phyloP scores from a whole-genome alignment of 495 filamentous ascomycete species.

The Neurospora sp. region DNA sequence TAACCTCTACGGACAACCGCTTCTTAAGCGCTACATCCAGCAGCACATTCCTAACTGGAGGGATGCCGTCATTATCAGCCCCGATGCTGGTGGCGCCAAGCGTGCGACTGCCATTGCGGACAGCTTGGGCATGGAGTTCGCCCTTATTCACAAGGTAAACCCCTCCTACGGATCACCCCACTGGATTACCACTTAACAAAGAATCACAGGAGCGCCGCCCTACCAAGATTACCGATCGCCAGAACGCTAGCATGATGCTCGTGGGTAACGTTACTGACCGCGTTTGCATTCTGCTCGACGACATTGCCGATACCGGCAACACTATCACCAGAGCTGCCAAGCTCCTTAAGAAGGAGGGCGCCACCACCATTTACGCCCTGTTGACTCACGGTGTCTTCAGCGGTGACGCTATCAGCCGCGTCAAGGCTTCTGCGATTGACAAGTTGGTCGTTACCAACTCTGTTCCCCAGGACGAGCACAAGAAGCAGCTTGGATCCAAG shows the following conservation, averaged over 20 bases:
- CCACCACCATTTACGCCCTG: constrained; percentile 77
- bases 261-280: constrained; percentile 80
- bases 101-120: constrained; percentile 94
- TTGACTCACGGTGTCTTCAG: constrained; percentile 91
- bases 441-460: constrained; percentile 91
- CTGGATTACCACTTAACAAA: constrained; percentile 4
- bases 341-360: constrained; percentile 87
- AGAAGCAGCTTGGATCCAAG: constrained; percentile 54
- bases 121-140: constrained; percentile 83
- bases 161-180: constrained; percentile 14
- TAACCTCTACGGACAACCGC: constrained; percentile 82
- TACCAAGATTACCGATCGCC: constrained; percentile 84
- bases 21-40: constrained; percentile 85
- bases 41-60: constrained; percentile 76
- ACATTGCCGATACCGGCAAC: constrained; percentile 90
- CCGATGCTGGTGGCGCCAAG: constrained; percentile 98
- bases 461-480: constrained; percentile 76
- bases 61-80: constrained; percentile 87
- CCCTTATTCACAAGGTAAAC: constrained; percentile 92
- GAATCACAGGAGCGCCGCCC: constrained; percentile 76
- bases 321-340: constrained; percentile 96
- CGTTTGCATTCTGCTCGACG: constrained; percentile 85
- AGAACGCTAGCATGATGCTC: constrained; percentile 98
- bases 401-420: constrained; percentile 88
- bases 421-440: constrained; percentile 85